These are phyloP conservation scores for Hypericum androsaemum DNA, from an alignment of 345 rosid genomes.

Conservation along the genomic window DNA sequence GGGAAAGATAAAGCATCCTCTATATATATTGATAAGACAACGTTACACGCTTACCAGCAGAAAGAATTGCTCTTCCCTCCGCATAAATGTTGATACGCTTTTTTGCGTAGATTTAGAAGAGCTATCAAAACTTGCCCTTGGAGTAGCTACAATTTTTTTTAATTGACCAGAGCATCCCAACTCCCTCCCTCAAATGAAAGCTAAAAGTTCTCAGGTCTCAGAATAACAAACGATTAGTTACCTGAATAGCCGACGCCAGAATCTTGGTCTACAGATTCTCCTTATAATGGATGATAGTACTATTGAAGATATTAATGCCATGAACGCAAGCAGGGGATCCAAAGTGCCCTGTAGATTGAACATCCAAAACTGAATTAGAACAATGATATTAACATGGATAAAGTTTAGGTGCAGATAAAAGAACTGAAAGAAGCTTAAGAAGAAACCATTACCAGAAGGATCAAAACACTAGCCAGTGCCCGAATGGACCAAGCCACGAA, in stretches of 20 bases:
- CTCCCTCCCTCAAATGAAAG: neutral
- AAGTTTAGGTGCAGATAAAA: no score
- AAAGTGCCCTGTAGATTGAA: slow-evolving; percentile 55
- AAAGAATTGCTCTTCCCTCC: no score
- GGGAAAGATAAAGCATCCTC: no score
- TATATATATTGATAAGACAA: no score
- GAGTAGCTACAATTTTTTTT: no score
- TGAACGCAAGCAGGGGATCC: slow-evolving; percentile 70
- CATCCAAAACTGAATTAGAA: neutral
- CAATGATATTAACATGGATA: neutral
- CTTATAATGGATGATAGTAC: slow-evolving; percentile 33
- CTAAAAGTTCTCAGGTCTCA: slow-evolving; percentile 1
- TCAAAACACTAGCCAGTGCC: slow-evolving; percentile 48
- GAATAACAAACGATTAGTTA: slow-evolving; percentile 18
- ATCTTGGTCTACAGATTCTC: slow-evolving; percentile 35
- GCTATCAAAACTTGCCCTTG: no score
- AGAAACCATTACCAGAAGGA: slow-evolving; percentile 58
- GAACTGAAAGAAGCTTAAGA: neutral
- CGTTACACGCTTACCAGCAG: no score
- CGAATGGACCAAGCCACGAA: slow-evolving; percentile 83
- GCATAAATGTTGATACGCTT: no score
- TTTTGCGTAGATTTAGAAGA: no score
- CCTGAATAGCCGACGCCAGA: slow-evolving; percentile 42
- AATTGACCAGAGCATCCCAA: neutral
- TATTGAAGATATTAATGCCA: slow-evolving; percentile 45